A percentile compares a stretch with the other conserved stretches of the same genome.
Evolutionary conservation across 176 grass and related monocot species (phyloP).

Genomic region (Tillandsia leiboldiana): DNA sequence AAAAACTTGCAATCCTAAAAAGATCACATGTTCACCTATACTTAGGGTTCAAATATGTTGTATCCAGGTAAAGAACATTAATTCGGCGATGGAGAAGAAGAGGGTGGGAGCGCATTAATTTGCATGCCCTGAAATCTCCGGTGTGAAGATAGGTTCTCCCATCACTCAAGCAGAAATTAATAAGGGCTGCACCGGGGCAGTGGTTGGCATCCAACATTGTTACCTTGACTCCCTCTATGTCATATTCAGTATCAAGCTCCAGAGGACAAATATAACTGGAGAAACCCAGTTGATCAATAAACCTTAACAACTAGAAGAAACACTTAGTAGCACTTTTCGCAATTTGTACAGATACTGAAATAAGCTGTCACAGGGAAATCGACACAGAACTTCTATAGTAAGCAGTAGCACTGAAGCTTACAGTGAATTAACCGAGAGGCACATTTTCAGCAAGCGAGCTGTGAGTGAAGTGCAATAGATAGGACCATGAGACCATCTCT

Average conservation of each 20-base stretch:
- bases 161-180: constrained; percentile 43
- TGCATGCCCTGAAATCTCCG: constrained; percentile 66
- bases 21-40: constrained; percentile 38
- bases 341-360: not conserved
- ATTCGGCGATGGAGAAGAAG: constrained; percentile 37
- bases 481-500: constrained; percentile 63
- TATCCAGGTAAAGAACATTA: constrained; percentile 73
- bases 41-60: constrained; percentile 71
- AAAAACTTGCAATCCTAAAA: constrained; percentile 4
- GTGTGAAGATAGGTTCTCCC: constrained; percentile 56
- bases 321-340: not conserved
- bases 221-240: constrained; percentile 42
- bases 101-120: constrained; percentile 46
- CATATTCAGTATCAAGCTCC: constrained; percentile 55
- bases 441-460: constrained; percentile 58
- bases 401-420: constrained; percentile 17
- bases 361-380: not conserved
- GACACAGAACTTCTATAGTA: not conserved
- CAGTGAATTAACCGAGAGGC: constrained; percentile 38
- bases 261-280: constrained; percentile 50
- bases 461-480: constrained; percentile 69
- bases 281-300: not conserved
- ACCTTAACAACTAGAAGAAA: not conserved
- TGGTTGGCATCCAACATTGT: constrained; percentile 71
- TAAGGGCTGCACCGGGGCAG: constrained; percentile 65